A percentile compares a stretch with the other conserved stretches of the same genome.
Evolutionary conservation across 225 moss, liverwort and hornwort genomes (phyloP).

Genomic region (Rhytidiadelphus loreus): DNA sequence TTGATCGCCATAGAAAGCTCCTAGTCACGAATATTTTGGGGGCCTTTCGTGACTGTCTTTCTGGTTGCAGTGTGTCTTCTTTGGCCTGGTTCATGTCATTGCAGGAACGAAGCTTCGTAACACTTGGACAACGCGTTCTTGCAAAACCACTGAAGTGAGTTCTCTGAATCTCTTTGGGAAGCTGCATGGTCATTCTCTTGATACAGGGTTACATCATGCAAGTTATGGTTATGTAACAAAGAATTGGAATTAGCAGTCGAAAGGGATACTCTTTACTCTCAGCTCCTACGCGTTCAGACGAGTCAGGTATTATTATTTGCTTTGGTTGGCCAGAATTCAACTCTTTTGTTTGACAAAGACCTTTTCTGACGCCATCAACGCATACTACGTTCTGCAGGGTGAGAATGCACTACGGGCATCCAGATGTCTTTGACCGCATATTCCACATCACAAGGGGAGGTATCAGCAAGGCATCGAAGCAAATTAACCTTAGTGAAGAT

Average conservation of each 20-base stretch:
- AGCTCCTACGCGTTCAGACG: neutral
- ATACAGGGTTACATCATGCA: neutral
- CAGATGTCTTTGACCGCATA: slow-evolving; percentile 39
- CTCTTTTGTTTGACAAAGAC: neutral
- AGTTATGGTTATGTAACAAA: neutral
- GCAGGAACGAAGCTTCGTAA: slow-evolving; percentile 63
- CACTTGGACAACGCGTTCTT: slow-evolving; percentile 63
- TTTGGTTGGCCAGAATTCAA: neutral
- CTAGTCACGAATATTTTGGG: neutral
- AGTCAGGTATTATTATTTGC: neutral
- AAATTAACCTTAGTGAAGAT: slow-evolving; percentile 58
- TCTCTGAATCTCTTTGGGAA: neutral
- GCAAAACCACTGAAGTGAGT: slow-evolving; percentile 57
- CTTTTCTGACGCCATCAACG: neutral
- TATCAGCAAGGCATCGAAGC: slow-evolving; percentile 54
- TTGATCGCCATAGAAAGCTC: neutral
- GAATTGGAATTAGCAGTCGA: neutral
- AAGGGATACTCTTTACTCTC: neutral
- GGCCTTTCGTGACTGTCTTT: neutral
- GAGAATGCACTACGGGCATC: slow-evolving; percentile 66
- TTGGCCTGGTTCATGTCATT: slow-evolving; percentile 72
- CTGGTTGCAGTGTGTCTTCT: slow-evolving; percentile 59
- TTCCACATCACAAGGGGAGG: slow-evolving; percentile 55
- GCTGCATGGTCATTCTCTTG: neutral
- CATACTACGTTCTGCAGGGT: slow-evolving; percentile 19